A percentile compares a stretch with the other conserved stretches of the same genome.
Conservation (phyloP, 1,139 yeast genomes). For the Zygosaccharomyces sapae region DNA sequence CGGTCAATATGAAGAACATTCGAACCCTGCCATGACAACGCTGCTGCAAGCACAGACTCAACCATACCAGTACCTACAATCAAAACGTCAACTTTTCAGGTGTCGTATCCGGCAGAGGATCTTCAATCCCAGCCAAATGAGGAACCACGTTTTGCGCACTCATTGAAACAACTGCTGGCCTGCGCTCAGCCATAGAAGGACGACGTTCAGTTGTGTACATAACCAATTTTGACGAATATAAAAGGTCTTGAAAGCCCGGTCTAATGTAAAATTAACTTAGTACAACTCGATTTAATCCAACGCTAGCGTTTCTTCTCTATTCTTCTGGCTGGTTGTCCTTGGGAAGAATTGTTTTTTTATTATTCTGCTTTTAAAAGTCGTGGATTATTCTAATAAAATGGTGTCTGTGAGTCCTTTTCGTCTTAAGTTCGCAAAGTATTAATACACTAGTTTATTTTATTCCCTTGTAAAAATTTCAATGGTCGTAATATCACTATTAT, state of each 20-base stretch:
- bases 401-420: background rate
- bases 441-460: no score
- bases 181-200: constrained; percentile 66
- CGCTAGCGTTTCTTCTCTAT: no score
- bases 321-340: no score
- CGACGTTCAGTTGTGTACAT: constrained; percentile 42
- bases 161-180: constrained; percentile 41
- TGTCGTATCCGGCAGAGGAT: constrained; percentile 49
- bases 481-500: no score
- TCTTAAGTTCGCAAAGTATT: background rate
- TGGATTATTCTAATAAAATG: background rate
- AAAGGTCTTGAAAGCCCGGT: no score
- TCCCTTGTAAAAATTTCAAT: no score
- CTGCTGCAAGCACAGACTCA: constrained; percentile 87
- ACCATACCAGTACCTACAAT: constrained; percentile 90
- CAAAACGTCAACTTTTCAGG: constrained; percentile 80
- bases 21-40: constrained; percentile 96
- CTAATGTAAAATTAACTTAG: no score
- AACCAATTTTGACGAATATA: background rate
- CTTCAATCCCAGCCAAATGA: constrained; percentile 70
- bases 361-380: background rate
- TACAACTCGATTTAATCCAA: no score
- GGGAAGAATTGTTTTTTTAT: no score
- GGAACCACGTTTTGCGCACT: constrained; percentile 58
- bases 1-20: constrained; percentile 83